Conservation (phyloP, 129 eudicot species). For the Flaveria bidentis region DNA sequence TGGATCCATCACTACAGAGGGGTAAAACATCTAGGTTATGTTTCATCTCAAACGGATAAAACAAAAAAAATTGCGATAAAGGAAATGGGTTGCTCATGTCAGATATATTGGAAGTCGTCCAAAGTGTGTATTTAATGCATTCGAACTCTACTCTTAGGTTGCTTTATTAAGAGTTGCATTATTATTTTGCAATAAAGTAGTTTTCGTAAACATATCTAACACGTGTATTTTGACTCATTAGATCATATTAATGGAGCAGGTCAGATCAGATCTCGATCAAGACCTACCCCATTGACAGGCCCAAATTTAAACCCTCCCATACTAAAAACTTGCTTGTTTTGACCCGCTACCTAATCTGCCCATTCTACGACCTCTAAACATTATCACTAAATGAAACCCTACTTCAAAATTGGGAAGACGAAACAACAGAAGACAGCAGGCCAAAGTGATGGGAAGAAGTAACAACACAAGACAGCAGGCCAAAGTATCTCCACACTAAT, state of each 20-base stretch:
- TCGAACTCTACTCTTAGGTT: neutral
- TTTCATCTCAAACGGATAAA: neutral
- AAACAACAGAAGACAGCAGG: neutral
- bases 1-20: neutral
- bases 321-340: neutral
- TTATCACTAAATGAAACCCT: neutral
- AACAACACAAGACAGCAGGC: neutral
- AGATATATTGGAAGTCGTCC: neutral
- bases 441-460: neutral
- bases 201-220: neutral
- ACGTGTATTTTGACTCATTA: neutral
- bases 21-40: neutral
- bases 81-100: no score
- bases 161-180: neutral
- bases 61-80: neutral
- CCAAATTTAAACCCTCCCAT: neutral
- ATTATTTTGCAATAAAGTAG: neutral
- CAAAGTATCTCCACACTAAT: neutral
- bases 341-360: neutral
- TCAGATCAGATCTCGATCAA: neutral
- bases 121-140: neutral
- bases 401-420: neutral
- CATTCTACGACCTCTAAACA: neutral
- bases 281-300: neutral
- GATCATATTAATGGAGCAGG: conserved; percentile 1